Conservation (phyloP, 1,284 basidiomycete species). For the Puccinia hordei region DNA sequence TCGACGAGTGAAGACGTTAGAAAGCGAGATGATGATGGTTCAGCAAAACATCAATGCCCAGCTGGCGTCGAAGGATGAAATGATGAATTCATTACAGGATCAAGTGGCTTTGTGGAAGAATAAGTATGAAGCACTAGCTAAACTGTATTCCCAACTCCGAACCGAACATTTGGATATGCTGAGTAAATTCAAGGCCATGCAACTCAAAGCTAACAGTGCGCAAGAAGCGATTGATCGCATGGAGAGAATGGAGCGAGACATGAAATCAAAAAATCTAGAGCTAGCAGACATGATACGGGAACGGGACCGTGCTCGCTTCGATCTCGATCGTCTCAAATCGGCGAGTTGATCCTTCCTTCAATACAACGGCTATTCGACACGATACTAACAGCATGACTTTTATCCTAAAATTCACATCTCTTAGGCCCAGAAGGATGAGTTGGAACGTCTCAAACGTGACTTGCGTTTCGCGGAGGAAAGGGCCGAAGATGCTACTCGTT, state of each 20-base stretch:
- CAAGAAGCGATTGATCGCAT: slow-evolving; percentile 99
- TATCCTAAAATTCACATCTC: not conserved
- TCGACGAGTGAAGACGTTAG: slow-evolving; percentile 90
- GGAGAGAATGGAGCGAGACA: slow-evolving; percentile 98
- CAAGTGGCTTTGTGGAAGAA: slow-evolving; percentile 96
- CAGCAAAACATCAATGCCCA: slow-evolving; percentile 81
- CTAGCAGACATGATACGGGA: slow-evolving; percentile 99
- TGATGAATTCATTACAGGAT: slow-evolving; percentile 93
- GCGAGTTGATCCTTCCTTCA: slow-evolving; percentile 57
- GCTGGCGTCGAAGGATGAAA: slow-evolving; percentile 87
- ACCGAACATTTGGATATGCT: slow-evolving; percentile 97
- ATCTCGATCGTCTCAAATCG: slow-evolving; percentile 91
- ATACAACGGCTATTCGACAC: not conserved
- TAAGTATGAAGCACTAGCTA: slow-evolving; percentile 98
- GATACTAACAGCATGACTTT: slow-evolving; percentile 2
- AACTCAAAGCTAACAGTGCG: slow-evolving; percentile 96
- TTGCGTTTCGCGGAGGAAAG: slow-evolving; percentile 96
- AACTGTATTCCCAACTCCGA: slow-evolving; percentile 96
- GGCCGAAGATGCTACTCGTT: slow-evolving; percentile 86
- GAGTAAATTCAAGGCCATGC: slow-evolving; percentile 93
- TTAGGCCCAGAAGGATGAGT: slow-evolving; percentile 86
- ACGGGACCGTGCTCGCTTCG: slow-evolving; percentile 91
- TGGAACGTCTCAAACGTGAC: slow-evolving; percentile 89
- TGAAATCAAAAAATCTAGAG: slow-evolving; percentile 97
- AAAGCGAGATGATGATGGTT: slow-evolving; percentile 82